Base-by-base conservation (phyloP, 345 rosid genomes). In the Cochlearia excelsa region DNA sequence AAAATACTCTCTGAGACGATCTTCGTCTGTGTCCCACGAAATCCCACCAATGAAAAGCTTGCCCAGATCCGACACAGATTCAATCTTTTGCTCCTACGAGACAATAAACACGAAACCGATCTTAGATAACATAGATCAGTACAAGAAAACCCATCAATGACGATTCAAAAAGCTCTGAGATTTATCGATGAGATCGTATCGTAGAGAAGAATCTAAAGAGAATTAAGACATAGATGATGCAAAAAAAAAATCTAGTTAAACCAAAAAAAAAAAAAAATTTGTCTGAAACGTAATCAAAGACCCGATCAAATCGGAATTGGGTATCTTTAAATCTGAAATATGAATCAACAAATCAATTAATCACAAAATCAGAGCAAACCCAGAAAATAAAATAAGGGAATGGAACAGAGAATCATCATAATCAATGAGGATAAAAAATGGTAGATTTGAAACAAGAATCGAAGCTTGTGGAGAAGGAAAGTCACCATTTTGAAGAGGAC, bases 21-120 rank as follows among this genome's bases (percentile, higher is more conserved):
- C 97, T 68, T 92, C 98, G 54, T 86, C 89, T 16, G 97, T 88
- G 76, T 92, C 98, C 98, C 98, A 92, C 4, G 98, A 92, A 70
- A 92, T 88, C 75, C 98, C 98, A 70, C 98, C 98, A 70, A 92
- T 80, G 84, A 92, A 92, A 72, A 92, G 97, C 83, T 92, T 92
- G 40, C 98, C 96, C 72, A 81, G 95, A 88, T 88, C 96, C 68
- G n/a, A n/a, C n/a, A n/a, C n/a, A n/a, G 96, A 86, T 76, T 86
- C 96, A 95, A 92, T 92, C 88, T 73, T 81, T 62, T 64, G 83
- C 82, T 67, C 77, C 76, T 72, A 30, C 61, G 48, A 71, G n/a
- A n/a, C n/a, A n/a, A n/a, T n/a, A n/a, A n/a, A n/a, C n/a, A n/a
- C n/a, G n/a, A n/a, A n/a, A n/a, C n/a, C n/a, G n/a, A n/a, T n/a